Conservation (phyloP, 371 early-diverging fungal genomes). For the Mortierella sp. region DNA sequence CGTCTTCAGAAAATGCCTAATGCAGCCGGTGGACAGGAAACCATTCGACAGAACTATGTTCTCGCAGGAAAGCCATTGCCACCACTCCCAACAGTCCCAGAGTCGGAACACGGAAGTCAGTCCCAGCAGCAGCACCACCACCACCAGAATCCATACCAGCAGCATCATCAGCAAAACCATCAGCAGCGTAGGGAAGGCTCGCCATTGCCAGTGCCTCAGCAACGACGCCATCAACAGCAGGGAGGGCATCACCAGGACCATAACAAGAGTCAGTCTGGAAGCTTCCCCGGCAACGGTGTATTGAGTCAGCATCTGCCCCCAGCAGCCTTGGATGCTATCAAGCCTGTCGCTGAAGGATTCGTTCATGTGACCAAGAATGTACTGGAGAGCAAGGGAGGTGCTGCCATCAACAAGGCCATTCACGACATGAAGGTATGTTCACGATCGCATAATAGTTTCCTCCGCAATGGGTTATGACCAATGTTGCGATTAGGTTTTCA, state of each 20-base stretch:
- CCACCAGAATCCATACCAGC: conserved; percentile 16
- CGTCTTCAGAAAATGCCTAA: conserved; percentile 67
- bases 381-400: conserved; percentile 63
- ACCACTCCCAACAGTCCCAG: conserved; percentile 19
- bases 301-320: conserved; percentile 52
- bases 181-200: not conserved
- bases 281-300: conserved; percentile 40
- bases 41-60: conserved; percentile 71
- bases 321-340: conserved; percentile 53
- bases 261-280: conserved; percentile 9
- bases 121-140: conserved; percentile 21
- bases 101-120: conserved; percentile 8
- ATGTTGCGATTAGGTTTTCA: not conserved
- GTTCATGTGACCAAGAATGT: conserved; percentile 73
- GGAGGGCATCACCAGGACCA: conserved; percentile 30
- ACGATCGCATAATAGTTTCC: not conserved
- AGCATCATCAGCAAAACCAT: conserved; percentile 21
- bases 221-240: conserved; percentile 19
- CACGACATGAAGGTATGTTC: conserved; percentile 64
- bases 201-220: conserved; percentile 13
- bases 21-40: conserved; percentile 64
- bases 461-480: too few species aligned
- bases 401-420: conserved; percentile 69
- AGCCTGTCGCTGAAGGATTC: conserved; percentile 59
- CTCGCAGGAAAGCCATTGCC: conserved; percentile 67